Evolutionary conservation across 768 basidiomycete genomes (phyloP).

Genomic region (Mycena venus): DNA sequence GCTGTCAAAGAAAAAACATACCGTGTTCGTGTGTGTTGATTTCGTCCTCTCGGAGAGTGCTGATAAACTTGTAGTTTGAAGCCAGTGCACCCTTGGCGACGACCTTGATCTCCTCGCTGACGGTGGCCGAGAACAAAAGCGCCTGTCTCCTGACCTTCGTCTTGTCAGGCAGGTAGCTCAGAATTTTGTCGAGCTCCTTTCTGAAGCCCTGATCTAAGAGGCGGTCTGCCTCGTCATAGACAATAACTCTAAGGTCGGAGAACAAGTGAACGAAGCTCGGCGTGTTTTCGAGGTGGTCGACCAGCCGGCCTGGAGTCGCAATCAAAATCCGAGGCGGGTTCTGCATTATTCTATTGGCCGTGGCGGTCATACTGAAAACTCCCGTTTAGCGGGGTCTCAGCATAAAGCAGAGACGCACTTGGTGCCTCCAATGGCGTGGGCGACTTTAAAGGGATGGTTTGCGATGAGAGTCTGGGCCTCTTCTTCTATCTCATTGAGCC

Average conservation of each 20-base stretch:
- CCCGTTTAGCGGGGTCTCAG: not conserved
- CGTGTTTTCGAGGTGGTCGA: conserved; percentile 74
- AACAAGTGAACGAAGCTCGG: conserved; percentile 52
- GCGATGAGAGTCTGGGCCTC: conserved; percentile 65
- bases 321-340: conserved; percentile 68
- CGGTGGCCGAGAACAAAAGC: conserved; percentile 81
- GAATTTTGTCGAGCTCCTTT: conserved; percentile 75
- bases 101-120: conserved; percentile 76
- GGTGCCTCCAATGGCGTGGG: conserved; percentile 69
- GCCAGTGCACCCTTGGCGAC: conserved; percentile 46
- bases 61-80: conserved; percentile 61
- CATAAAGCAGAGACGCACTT: conserved; percentile 47
- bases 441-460: conserved; percentile 57
- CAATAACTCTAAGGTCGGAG: conserved; percentile 56
- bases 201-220: conserved; percentile 83
- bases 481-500: conserved; percentile 66
- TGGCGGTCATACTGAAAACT: conserved; percentile 30
- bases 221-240: conserved; percentile 83
- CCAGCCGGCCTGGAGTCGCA: conserved; percentile 82
- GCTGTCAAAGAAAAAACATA: conserved; percentile 26
- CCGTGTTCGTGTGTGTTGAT: conserved; percentile 75
- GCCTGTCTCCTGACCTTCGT: conserved; percentile 72
- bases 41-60: conserved; percentile 70
- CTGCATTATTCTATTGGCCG: conserved; percentile 38
- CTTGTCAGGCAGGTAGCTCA: conserved; percentile 55